A percentile compares a stretch with the other conserved stretches of the same genome.
phyloP scores from a whole-genome alignment of 805 yeast genomes.

The Candida berthetii region DNA sequence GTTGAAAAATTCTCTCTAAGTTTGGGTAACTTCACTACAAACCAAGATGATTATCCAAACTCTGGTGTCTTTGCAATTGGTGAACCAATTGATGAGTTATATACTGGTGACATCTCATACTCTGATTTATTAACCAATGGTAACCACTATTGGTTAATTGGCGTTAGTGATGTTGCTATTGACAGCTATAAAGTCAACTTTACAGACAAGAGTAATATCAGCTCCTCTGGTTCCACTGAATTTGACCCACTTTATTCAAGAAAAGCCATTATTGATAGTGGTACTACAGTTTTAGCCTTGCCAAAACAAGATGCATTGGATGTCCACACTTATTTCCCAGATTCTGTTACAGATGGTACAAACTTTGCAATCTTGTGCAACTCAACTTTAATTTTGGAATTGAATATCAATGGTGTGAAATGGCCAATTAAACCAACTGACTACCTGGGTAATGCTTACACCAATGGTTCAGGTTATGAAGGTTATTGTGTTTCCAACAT shows the following conservation, averaged over 20 bases:
- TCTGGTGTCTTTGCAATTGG: slow-evolving; percentile 41
- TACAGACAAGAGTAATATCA: slow-evolving; percentile 12
- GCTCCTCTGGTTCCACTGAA: slow-evolving; percentile 8
- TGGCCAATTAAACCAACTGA: slow-evolving; percentile 37
- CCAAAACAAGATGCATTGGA: slow-evolving; percentile 48
- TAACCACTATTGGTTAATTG: slow-evolving; percentile 47
- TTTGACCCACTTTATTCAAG: slow-evolving; percentile 19
- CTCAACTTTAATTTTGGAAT: slow-evolving; percentile 30
- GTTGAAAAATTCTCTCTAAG: slow-evolving; percentile 36
- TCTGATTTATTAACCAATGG: slow-evolving; percentile 26
- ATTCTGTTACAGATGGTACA: slow-evolving; percentile 50
- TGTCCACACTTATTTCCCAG: slow-evolving; percentile 45
- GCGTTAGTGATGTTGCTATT: slow-evolving; percentile 30
- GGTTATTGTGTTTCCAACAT: slow-evolving; percentile 61
- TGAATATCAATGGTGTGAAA: slow-evolving; percentile 36
- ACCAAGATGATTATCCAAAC: slow-evolving; percentile 19
- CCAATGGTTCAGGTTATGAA: slow-evolving; percentile 23
- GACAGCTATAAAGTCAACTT: slow-evolving; percentile 28
- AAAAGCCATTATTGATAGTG: slow-evolving; percentile 54
- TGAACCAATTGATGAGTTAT: slow-evolving; percentile 28
- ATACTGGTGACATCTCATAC: slow-evolving; percentile 34
- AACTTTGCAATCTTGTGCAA: slow-evolving; percentile 59
- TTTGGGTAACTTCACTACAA: slow-evolving; percentile 26
- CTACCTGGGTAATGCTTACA: slow-evolving; percentile 45
- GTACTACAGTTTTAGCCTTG: slow-evolving; percentile 56